phyloP scores from a whole-genome alignment of 352 stramenopile species.

The Globisporangium canariense region DNA sequence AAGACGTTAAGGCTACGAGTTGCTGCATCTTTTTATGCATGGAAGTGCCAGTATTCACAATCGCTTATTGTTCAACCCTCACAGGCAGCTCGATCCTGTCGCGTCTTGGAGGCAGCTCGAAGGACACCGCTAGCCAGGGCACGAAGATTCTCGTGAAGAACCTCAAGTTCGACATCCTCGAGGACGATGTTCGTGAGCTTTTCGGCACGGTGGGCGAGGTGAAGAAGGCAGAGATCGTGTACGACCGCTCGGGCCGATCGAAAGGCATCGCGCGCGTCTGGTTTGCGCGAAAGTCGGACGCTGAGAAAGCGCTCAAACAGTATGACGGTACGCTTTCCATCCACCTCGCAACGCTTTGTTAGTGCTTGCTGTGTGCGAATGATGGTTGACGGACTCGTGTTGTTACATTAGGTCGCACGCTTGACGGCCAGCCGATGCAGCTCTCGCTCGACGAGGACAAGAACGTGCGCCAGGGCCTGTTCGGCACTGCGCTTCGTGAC shows the following conservation, averaged over 20 bases:
- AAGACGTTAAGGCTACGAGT: not conserved
- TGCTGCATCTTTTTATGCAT: not conserved
- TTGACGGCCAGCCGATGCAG: conserved; percentile 74
- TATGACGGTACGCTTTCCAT: conserved; percentile 51
- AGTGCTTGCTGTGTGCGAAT: not conserved
- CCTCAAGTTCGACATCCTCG: conserved; percentile 81
- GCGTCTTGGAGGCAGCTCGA: conserved; percentile 53
- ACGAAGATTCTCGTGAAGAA: conserved; percentile 84
- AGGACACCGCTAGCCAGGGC: conserved; percentile 27
- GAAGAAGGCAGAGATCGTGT: conserved; percentile 76
- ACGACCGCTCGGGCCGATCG: conserved; percentile 77
- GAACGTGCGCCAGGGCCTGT: conserved; percentile 76
- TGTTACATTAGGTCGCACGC: conserved; percentile 44
- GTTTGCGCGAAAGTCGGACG: conserved; percentile 61
- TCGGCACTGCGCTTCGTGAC: conserved; percentile 68
- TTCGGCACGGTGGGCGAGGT: conserved; percentile 78
- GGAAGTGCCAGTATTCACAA: not conserved
- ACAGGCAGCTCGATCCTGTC: conserved; percentile 55
- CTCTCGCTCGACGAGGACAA: conserved; percentile 65
- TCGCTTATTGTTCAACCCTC: not conserved
- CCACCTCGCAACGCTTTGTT: not conserved
- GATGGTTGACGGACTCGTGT: not conserved
- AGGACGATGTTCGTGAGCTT: conserved; percentile 79
- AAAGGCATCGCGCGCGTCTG: conserved; percentile 79
- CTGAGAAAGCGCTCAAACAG: conserved; percentile 81